These are phyloP conservation scores for Termitomyces sp. DNA, from an alignment of 768 basidiomycete species.

Conservation along the genomic window DNA sequence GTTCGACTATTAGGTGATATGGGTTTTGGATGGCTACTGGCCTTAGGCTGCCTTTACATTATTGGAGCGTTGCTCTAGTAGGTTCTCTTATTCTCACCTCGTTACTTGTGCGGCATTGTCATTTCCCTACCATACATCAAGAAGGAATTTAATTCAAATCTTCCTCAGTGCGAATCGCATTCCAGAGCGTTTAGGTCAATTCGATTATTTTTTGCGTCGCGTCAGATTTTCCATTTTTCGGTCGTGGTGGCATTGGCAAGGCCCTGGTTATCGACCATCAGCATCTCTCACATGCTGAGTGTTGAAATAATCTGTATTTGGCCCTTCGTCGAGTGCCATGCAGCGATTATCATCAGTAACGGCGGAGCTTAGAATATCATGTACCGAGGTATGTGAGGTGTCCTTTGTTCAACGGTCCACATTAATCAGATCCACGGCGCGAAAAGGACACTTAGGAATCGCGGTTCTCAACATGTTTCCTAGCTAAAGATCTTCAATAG, in stretches of 20 bases:
- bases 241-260: slow-evolving; percentile 67
- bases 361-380: not conserved
- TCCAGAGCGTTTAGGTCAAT: slow-evolving; percentile 73
- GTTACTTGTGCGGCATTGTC: too few relatives aligned
- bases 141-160: slow-evolving; percentile 10
- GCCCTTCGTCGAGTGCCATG: not conserved
- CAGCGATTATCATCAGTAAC: not conserved
- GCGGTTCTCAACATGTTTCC: not conserved
- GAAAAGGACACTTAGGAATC: not conserved
- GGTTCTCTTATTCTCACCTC: slow-evolving; percentile 28
- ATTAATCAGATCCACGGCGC: not conserved
- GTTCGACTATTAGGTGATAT: slow-evolving; percentile 49
- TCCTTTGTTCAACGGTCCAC: not conserved
- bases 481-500: not conserved
- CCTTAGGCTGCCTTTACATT: slow-evolving; percentile 73
- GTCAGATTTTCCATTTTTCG: slow-evolving; percentile 86
- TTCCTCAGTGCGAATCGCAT: slow-evolving; percentile 70
- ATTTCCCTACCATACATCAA: slow-evolving; percentile 16
- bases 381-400: slow-evolving; percentile 3
- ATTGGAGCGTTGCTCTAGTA: slow-evolving; percentile 79
- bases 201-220: slow-evolving; percentile 79
- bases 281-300: slow-evolving; percentile 20
- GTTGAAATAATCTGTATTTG: not conserved
- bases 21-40: slow-evolving; percentile 66
- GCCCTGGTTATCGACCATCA: slow-evolving; percentile 58